phyloP scores from a whole-genome alignment of 257 asterid species.

The Solanum medicagineum region DNA sequence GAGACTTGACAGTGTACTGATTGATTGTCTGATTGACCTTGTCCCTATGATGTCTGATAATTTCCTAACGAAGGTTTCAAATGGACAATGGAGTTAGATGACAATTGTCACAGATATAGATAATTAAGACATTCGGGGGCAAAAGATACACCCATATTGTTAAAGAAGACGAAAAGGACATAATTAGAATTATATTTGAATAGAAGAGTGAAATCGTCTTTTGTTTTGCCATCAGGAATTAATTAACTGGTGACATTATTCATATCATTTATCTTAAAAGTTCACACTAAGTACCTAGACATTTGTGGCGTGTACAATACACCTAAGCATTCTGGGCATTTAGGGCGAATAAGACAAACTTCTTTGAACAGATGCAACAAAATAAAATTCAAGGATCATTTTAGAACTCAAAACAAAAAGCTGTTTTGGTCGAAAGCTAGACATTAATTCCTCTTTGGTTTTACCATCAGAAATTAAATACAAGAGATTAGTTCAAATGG shows the following conservation, averaged over 20 bases:
- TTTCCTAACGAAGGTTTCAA: slow-evolving; percentile 42
- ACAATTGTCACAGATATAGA: background rate
- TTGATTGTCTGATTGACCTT: slow-evolving; percentile 83
- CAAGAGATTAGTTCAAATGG: background rate
- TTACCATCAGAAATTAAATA: background rate
- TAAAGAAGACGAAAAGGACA: background rate
- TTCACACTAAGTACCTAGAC: background rate
- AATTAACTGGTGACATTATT: background rate
- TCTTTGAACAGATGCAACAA: background rate
- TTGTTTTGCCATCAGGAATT: background rate
- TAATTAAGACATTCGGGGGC: background rate
- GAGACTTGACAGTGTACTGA: slow-evolving; percentile 70
- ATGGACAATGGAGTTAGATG: slow-evolving; percentile 1
- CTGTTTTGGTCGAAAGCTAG: background rate
- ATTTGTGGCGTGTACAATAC: background rate
- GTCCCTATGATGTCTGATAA: slow-evolving; percentile 94
- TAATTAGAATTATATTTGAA: background rate
- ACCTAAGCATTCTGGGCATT: background rate
- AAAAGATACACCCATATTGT: background rate
- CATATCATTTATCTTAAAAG: background rate
- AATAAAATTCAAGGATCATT: background rate
- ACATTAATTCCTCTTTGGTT: background rate
- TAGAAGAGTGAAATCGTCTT: background rate
- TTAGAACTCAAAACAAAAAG: background rate
- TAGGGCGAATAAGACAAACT: background rate